Evolutionary conservation across 2,329 filamentous ascomycete species (phyloP), one percentile per base, ranked within the genome.

Genomic region (Stagonosporopsis rhizophila): DNA sequence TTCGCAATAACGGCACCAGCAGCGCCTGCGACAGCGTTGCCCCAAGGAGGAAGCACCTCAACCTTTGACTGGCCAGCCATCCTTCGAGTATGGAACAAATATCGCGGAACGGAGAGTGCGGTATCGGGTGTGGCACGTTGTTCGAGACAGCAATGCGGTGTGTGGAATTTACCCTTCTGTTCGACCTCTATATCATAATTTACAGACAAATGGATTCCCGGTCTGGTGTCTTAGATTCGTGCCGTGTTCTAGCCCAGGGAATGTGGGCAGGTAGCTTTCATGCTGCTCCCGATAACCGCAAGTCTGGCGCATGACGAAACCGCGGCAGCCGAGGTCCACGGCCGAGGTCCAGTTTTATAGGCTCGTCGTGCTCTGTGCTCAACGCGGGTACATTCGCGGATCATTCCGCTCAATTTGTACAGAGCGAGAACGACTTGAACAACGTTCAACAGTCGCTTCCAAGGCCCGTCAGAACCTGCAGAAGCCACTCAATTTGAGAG

Each of bases 1-100:
- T 99, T 99, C 56, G 95, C 95, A 57, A 99, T 83, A 34, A 98
- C 92, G 42, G 95, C 95, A 59, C 95, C 95, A 19, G 91, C 91
- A 48, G 95, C 92, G 70, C 95, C 95, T 61, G 95, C 94, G 64
- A 96, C 87, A 51, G 95, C 95, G 73, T 89, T 89, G 51, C 93
- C 94, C 94, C 94, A 98, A 51, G 95, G 91, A 38, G 95, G 92
- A 57, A 98, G 85, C 64, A 82, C 81, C 49, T 82, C 82, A 61
- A 87, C 83, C 77, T 92, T 94, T 35, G 83, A 85, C 72, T 82
- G 81, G 55, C 78, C 80, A 53, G 81, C 75, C 84, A 86, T 86
- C 37, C 49, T 58, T 52, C 37, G 25, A 35, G 6, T 38, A 11
- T 25, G 23, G 25, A 48, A 25, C 32, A 15, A 19, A 32, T 23